phyloP scores from a whole-genome alignment of 2,329 filamentous ascomycete species.

The Calonectria pseudoturangicola region DNA sequence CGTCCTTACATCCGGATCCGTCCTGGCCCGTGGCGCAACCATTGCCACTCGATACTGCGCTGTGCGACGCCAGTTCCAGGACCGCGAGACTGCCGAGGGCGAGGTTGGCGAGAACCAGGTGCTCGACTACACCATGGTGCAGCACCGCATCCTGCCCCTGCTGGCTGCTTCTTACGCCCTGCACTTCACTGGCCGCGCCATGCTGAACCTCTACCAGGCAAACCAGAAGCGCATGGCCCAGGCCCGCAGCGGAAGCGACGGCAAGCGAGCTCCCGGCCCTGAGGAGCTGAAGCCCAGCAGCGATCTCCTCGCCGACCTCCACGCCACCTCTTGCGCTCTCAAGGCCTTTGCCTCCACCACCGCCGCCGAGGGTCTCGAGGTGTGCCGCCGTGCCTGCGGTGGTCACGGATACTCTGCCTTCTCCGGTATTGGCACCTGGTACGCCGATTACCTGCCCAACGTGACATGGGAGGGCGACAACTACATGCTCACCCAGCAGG shows the following conservation, averaged over 20 bases:
- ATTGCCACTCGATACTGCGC: conserved; percentile 85
- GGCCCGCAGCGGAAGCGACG: conserved; percentile 58
- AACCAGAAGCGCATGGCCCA: conserved; percentile 80
- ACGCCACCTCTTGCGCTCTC: conserved; percentile 85
- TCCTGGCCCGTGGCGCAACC: conserved; percentile 84
- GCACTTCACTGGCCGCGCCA: conserved; percentile 85
- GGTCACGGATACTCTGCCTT: conserved; percentile 86
- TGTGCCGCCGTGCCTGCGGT: conserved; percentile 84
- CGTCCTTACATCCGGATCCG: conserved; percentile 82
- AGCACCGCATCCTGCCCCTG: conserved; percentile 82
- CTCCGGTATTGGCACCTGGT: conserved; percentile 84
- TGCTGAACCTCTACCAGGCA: conserved; percentile 84
- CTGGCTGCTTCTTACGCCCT: conserved; percentile 85
- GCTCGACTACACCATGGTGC: conserved; percentile 88
- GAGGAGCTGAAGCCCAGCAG: conserved; percentile 79
- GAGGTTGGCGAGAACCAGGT: conserved; percentile 82
- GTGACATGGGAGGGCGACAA: conserved; percentile 86
- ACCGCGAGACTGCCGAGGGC: conserved; percentile 77
- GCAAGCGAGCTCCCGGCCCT: conserved; percentile 76
- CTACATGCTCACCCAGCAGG: conserved; percentile 89
- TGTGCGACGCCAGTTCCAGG: conserved; percentile 86
- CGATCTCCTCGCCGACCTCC: conserved; percentile 82
- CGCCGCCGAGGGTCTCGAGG: conserved; percentile 84
- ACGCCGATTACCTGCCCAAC: conserved; percentile 83
- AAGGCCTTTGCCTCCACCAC: conserved; percentile 84